Evolutionary conservation across 805 yeast genomes (phyloP), one percentile per base, ranked within the genome.

Genomic region (Debaryomyces hansenii): DNA sequence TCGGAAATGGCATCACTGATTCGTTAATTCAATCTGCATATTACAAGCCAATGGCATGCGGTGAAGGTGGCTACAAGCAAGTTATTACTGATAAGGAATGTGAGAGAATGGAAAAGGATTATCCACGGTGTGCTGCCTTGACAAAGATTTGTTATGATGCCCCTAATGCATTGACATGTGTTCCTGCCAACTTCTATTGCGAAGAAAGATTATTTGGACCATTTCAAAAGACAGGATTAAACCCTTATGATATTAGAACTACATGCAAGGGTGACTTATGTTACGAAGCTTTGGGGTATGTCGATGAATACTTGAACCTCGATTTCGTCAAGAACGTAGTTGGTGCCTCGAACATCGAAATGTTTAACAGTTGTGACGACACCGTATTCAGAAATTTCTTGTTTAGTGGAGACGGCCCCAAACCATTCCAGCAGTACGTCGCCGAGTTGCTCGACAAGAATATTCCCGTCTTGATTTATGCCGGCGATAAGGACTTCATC

Each of bases 391-490:
- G 67, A 53, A 76, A 75, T 60, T 80, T 80, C 56, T 54, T 72
- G 53, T 74, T 75, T 58, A 75, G 78, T 28, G 90, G 89, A 37
- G 90, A 84, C 66, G 80, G 82, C 75, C 70, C 74, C 76, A 78
- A 74, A 56, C 88, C 89, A n/a, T 82, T 73, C 77, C 94, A 89
- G 63, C 79, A 75, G 56, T 82, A 80, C 42, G 83, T 72, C 24
- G 65, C 72, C 18, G 68, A 68, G 56, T 49, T 77, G 60, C 54
- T 72, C 47, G 75, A 72, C 45, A 50, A 59, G 16, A 67, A 56
- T 27, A 44, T 72, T 39, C 77, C 77, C 2, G 77, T 72, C 5
- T 65, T 72, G 47, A 48, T 72, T 11, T 72, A 71, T 46, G 75
- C 77, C 27, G 78, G 78, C 47, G 78, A 72, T 54, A 72, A 71